Evolutionary conservation across 225 moss, liverwort and hornwort species (phyloP), one percentile per base, ranked within the genome.

Genomic region (Sphagnum tenellum): DNA sequence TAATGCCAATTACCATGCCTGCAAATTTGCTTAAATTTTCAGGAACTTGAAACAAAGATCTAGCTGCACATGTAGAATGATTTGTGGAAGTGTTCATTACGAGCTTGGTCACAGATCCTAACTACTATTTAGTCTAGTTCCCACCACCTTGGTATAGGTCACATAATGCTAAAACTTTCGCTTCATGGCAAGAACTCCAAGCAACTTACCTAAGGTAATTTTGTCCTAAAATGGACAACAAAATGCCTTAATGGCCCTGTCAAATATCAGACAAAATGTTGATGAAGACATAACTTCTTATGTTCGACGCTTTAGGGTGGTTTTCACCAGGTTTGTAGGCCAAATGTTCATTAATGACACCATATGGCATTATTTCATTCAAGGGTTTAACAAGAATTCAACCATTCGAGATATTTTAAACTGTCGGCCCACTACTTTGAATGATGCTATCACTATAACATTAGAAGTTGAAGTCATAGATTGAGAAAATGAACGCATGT

Each of bases 61-160:
- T 47, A 5, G 45, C 3, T 12, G 47, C 45, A 7, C 62, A 62
- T 62, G 12, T 62, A 45, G 62, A 62, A 12, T 0, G 62, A 7
- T 62, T 45, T 46, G 47, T 62, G 4, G 62, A 62, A 12, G 2
- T 47, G 7, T 2, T 62, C 13, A 47, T 62, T 4, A 62, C 3
- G 7, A 62, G 47, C 47, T 44, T 62, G 7, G 47, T 62, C 7
- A 44, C 62, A 44, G 62, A 62, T 4, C 7, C 45, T 44, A 47
- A 44, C 46, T 46, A 63, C 2, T 46, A 12, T 5, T 2, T 48
- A 9, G 47, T 46, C 2, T 46, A 2, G 45, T 1, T 63, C 48
- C 63, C 47, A 63, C 63, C 47, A 63, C 47, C 4, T 47, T 63
- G 63, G 63, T 63, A 63, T 47, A 8, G 63, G 45, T 63, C 63